A percentile compares a stretch with the other conserved stretches of the same genome.
These are phyloP conservation scores for Aspergillus jensenii DNA, from an alignment of 2,329 filamentous ascomycete genomes.

Conservation along the genomic window DNA sequence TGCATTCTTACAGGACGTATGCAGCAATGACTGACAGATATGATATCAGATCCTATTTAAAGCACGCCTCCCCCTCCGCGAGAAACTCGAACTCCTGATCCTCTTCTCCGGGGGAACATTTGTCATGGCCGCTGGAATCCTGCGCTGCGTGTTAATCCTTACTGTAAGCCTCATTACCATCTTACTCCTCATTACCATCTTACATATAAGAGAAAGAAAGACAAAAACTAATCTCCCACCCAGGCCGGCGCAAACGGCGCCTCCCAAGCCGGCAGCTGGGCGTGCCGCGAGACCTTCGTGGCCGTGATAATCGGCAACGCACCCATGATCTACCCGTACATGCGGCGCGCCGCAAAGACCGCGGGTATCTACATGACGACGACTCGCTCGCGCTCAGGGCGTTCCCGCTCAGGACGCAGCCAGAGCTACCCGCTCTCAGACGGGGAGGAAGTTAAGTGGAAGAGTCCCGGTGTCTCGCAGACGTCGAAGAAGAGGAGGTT, in stretches of 20 bases:
- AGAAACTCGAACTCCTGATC: conserved; percentile 54
- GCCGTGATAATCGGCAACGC: conserved; percentile 45
- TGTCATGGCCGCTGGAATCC: conserved; percentile 55
- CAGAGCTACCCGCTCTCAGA: conserved; percentile 23
- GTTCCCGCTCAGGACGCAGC: conserved; percentile 11
- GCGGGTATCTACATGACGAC: conserved; percentile 28
- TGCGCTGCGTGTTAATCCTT: conserved; percentile 55
- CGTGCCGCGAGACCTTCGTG: conserved; percentile 47
- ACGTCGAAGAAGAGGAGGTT: conserved; percentile 22
- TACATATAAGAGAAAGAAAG: not conserved
- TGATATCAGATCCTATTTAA: conserved; percentile 51
- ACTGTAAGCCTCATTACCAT: conserved; percentile 27
- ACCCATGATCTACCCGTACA: conserved; percentile 44
- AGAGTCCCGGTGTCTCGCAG: conserved; percentile 6
- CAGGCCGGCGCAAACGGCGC: conserved; percentile 38
- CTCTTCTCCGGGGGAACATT: conserved; percentile 59
- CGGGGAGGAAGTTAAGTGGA: conserved; percentile 12
- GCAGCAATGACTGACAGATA: not conserved
- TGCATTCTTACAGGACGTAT: too few species aligned
- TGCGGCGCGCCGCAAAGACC: conserved; percentile 27
- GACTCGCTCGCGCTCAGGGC: not conserved
- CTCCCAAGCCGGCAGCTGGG: conserved; percentile 45
- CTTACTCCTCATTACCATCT: not conserved
- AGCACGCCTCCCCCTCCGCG: conserved; percentile 49
- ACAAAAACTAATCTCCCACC: not conserved